These are phyloP conservation scores for Fraxinus americana DNA, from an alignment of 257 asterid genomes.

Conservation along the genomic window DNA sequence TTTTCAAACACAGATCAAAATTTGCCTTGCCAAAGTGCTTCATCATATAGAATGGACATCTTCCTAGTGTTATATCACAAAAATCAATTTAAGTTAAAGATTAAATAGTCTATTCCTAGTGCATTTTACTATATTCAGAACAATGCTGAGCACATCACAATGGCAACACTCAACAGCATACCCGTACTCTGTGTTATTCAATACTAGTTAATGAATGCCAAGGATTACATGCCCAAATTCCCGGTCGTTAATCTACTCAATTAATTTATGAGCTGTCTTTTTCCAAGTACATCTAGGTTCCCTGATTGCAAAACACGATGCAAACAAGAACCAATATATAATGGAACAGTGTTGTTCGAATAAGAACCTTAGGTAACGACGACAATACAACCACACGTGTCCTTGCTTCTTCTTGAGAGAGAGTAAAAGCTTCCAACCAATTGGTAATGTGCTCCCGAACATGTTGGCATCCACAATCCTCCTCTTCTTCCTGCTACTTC, in stretches of 20 bases:
- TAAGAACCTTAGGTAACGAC: slow-evolving; percentile 79
- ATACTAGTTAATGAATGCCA: background rate
- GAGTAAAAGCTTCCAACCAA: slow-evolving; percentile 76
- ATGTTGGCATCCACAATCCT: slow-evolving; percentile 72
- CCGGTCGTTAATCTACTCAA: background rate
- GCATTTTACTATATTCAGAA: background rate
- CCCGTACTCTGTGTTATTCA: background rate
- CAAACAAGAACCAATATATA: slow-evolving; percentile 10
- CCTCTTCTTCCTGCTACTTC: slow-evolving; percentile 77
- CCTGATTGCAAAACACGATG: background rate
- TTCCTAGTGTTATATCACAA: background rate
- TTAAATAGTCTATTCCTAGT: background rate
- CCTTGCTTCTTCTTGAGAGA: slow-evolving; percentile 66
- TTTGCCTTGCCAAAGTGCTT: background rate
- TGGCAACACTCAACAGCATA: background rate
- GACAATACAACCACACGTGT: slow-evolving; percentile 58
- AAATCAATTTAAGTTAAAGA: background rate
- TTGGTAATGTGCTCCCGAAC: slow-evolving; percentile 67
- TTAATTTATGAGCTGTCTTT: background rate
- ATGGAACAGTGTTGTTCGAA: slow-evolving; percentile 3
- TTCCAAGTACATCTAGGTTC: slow-evolving; percentile 10
- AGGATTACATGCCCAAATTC: background rate
- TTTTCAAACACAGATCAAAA: background rate
- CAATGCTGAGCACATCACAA: background rate
- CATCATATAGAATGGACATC: background rate